phyloP scores from a whole-genome alignment of 139 green algal species.

The Astrephomene gubernaculifera region DNA sequence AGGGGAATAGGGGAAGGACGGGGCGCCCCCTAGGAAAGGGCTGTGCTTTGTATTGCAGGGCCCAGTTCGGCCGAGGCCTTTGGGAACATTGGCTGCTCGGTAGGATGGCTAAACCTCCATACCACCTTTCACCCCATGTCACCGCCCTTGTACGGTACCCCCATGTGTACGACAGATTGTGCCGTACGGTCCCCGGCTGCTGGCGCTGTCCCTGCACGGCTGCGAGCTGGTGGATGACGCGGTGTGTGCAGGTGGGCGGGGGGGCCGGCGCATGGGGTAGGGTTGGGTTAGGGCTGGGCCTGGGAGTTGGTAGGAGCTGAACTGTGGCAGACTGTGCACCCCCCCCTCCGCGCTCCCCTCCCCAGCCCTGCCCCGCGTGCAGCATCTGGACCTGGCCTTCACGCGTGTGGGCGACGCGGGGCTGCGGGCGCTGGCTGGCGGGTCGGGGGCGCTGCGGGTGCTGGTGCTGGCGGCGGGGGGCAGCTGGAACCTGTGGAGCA shows the following conservation, averaged over 20 bases:
- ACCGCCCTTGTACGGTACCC: no score
- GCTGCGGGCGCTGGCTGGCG: slow-evolving; percentile 2
- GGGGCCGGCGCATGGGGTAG: no score
- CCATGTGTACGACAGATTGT: no score
- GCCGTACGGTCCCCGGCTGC: not conserved
- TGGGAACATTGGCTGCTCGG: no score
- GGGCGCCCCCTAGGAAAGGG: no score
- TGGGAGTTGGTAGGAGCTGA: not conserved
- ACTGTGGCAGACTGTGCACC: not conserved
- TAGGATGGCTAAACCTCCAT: no score
- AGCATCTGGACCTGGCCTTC: not conserved
- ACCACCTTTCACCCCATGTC: no score
- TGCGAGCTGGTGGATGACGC: slow-evolving; percentile 25
- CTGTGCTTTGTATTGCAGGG: no score
- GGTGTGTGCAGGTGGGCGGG: not conserved
- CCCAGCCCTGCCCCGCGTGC: not conserved
- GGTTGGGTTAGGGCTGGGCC: not conserved
- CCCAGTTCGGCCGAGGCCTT: no score
- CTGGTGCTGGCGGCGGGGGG: not conserved
- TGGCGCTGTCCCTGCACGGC: not conserved
- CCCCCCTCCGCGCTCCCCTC: not conserved
- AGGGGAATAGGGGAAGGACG: no score
- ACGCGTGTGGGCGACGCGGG: slow-evolving; percentile 13
- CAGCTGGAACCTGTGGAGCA: slow-evolving; percentile 17
- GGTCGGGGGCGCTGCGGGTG: not conserved